Percentiles rank a stretch among this genome's conserved stretches.
Evolutionary conservation across 2,329 filamentous ascomycete genomes (phyloP).

Genomic region (Botrytis medusae): DNA sequence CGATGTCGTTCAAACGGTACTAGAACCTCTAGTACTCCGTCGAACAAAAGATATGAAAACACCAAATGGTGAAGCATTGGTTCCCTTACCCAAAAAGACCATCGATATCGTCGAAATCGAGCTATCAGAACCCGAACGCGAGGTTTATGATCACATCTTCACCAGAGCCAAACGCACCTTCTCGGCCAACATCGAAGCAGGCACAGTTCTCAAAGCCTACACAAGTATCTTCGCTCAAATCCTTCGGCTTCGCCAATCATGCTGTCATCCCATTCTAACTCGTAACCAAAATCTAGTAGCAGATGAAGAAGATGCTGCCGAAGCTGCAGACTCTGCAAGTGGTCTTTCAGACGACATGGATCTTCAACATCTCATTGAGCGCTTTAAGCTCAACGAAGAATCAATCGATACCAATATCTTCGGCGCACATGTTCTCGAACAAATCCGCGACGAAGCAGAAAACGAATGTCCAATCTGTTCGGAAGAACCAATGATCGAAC

Average conservation of each 20-base stretch:
- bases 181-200: constrained; percentile 81
- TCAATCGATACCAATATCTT: constrained; percentile 67
- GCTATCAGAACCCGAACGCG: constrained; percentile 78
- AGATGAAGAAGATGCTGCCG: constrained; percentile 81
- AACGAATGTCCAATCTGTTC: constrained; percentile 93
- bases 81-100: constrained; percentile 76
- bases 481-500: constrained; percentile 93
- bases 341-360: constrained; percentile 96
- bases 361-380: constrained; percentile 77
- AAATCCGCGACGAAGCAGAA: constrained; percentile 86
- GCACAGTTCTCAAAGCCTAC: constrained; percentile 91
- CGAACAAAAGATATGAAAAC: constrained; percentile 99
- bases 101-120: constrained; percentile 87
- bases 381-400: constrained; percentile 71
- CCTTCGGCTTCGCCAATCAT: constrained; percentile 85
- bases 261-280: constrained; percentile 88
- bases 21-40: constrained; percentile 92
- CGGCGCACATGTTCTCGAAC: constrained; percentile 80
- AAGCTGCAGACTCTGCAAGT: constrained; percentile 73
- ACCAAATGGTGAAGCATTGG: constrained; percentile 76
- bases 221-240: constrained; percentile 98
- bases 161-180: constrained; percentile 80
- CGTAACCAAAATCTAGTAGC: constrained; percentile 80
- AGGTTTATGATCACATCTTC: constrained; percentile 91
- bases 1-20: constrained; percentile 93